phyloP scores from a whole-genome alignment of 75 land plant species.

The Pinus albicaulis region DNA sequence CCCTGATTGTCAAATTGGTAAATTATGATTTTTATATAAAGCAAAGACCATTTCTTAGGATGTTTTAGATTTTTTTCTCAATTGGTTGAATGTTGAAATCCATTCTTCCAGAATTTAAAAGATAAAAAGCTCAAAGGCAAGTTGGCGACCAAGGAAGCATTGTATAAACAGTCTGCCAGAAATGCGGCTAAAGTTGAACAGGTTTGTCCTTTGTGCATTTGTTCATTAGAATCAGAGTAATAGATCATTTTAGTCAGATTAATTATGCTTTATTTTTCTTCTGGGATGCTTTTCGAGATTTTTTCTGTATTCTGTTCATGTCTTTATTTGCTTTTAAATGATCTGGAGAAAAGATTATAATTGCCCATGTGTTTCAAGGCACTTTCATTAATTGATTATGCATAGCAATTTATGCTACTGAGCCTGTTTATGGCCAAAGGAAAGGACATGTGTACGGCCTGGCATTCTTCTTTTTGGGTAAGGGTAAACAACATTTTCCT shows the following conservation, averaged over 20 bases:
- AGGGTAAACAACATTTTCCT: no score
- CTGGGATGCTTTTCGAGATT: neutral
- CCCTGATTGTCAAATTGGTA: neutral
- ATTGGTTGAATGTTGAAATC: neutral
- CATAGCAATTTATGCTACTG: no score
- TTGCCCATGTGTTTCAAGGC: no score
- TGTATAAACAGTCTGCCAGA: constrained; percentile 72
- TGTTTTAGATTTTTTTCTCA: neutral
- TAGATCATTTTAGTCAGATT: neutral
- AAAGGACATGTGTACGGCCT: no score
- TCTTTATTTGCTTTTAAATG: neutral
- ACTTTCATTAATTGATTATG: no score
- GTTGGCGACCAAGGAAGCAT: constrained; percentile 58
- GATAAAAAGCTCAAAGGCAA: constrained; percentile 83
- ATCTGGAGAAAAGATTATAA: no score
- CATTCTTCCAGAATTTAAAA: constrained; percentile 37
- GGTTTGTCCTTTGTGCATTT: constrained; percentile 25
- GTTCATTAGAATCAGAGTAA: neutral
- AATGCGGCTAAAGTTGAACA: constrained; percentile 85
- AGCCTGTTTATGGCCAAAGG: no score
- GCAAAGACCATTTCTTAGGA: neutral
- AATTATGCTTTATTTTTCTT: neutral
- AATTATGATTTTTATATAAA: no score
- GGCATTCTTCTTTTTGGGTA: no score
- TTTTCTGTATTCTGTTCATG: neutral